Percentiles rank a stretch among this genome's conserved stretches.
These are phyloP conservation scores for Platanus orientalis DNA, from an alignment of 164 flowering plant species.

Conservation along the genomic window DNA sequence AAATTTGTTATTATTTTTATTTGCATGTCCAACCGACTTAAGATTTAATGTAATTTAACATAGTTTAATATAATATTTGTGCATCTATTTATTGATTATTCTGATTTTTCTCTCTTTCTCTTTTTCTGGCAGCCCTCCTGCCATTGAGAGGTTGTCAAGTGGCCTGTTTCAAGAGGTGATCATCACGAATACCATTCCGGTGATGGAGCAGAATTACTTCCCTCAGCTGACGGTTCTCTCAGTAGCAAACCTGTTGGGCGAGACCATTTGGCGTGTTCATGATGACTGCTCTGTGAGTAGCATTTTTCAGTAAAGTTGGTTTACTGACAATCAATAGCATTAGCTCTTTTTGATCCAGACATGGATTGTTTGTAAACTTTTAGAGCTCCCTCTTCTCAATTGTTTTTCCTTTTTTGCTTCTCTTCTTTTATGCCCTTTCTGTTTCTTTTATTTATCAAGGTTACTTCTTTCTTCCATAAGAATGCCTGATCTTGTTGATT, in stretches of 20 bases:
- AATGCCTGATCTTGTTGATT: background rate
- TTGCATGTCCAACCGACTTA: too few species aligned
- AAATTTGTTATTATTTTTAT: too few species aligned
- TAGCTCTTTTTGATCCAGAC: background rate
- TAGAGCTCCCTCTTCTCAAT: too few species aligned
- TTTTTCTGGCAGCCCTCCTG: slow-evolving; percentile 63
- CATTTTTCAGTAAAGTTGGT: slow-evolving; percentile 39
- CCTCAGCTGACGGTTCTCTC: slow-evolving; percentile 80
- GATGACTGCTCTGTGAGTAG: slow-evolving; percentile 73
- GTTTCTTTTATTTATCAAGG: slow-evolving; percentile 1
- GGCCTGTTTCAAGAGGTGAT: slow-evolving; percentile 86
- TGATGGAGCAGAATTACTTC: slow-evolving; percentile 62
- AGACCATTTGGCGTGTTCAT: slow-evolving; percentile 81
- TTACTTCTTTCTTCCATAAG: background rate
- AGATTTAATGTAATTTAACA: background rate
- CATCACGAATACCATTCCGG: slow-evolving; percentile 73
- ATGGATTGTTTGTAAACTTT: background rate
- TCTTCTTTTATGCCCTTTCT: background rate
- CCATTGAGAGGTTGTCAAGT: slow-evolving; percentile 75
- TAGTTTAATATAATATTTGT: background rate
- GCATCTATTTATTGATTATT: background rate
- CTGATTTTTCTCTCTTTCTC: background rate
- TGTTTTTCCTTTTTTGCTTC: background rate
- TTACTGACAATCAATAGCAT: slow-evolving; percentile 6
- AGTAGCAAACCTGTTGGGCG: slow-evolving; percentile 78